phyloP scores from a whole-genome alignment of 495 filamentous ascomycete genomes.

The Niebla homalea region DNA sequence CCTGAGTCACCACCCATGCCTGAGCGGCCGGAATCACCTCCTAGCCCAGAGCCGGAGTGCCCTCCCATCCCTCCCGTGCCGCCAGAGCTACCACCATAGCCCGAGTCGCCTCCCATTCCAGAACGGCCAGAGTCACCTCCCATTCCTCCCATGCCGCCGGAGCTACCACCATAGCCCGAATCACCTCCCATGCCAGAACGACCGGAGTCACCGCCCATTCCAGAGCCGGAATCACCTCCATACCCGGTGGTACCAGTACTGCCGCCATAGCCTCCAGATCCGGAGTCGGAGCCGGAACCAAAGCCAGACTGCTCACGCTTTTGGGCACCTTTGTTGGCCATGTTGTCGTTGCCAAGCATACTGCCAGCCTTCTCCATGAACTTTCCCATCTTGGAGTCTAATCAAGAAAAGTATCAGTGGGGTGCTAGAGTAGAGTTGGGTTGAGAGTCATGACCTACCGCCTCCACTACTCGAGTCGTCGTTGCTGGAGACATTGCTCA shows the following conservation, averaged over 20 bases:
- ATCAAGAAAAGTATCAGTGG: conserved; percentile 1
- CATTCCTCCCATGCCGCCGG: not conserved
- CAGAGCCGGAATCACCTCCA: conserved; percentile 11
- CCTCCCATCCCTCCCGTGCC: not conserved
- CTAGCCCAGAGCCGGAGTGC: conserved; percentile 3
- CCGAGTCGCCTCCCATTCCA: not conserved
- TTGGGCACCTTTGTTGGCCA: conserved; percentile 23
- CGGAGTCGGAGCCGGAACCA: not conserved
- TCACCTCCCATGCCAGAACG: conserved; percentile 3
- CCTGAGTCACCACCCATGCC: conserved; percentile 7
- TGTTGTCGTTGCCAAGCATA: conserved; percentile 22
- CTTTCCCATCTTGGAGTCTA: conserved; percentile 29
- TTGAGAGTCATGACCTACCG: not conserved
- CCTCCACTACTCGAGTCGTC: not conserved
- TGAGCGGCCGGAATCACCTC: conserved; percentile 12
- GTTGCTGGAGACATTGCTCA: not conserved
- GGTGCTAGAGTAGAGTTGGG: not conserved
- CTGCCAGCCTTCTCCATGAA: conserved; percentile 32
- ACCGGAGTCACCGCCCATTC: conserved; percentile 14
- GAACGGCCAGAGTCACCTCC: conserved; percentile 9
- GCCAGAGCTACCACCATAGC: not conserved
- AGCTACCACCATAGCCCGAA: conserved; percentile 2
- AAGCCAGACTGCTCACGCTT: conserved; percentile 24
- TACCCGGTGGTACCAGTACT: conserved; percentile 3
- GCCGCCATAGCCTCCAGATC: conserved; percentile 12